phyloP scores from a whole-genome alignment of 768 basidiomycete genomes.

The Tephrocybe rancida region DNA sequence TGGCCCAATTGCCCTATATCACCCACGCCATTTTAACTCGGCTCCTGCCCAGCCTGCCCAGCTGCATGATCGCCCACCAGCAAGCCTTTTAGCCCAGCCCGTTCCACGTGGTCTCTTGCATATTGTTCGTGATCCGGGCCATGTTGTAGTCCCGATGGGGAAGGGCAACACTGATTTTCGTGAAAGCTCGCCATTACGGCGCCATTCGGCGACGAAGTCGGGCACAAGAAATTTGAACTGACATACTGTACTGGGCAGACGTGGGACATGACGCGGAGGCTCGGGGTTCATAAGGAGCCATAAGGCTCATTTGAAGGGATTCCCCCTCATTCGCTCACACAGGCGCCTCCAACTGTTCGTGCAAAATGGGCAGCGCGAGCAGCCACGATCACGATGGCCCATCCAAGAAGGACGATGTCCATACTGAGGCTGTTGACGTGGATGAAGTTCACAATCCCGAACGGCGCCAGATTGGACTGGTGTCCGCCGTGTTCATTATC shows the following conservation, averaged over 20 bases:
- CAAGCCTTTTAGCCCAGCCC: too few species aligned
- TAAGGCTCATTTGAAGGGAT: background rate
- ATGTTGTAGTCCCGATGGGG: background rate
- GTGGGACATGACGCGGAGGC: background rate
- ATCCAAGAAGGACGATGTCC: background rate
- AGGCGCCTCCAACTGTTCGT: too few species aligned
- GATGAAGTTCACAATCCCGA: conserved; percentile 5
- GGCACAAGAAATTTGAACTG: background rate
- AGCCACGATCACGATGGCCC: background rate
- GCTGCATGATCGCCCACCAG: too few species aligned
- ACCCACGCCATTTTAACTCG: too few species aligned
- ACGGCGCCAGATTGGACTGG: conserved; percentile 26
- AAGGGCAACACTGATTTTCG: conserved; percentile 1
- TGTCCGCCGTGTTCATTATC: conserved; percentile 36
- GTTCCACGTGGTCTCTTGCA: background rate
- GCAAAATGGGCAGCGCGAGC: conserved; percentile 1
- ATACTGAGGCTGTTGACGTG: background rate
- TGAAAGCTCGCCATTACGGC: conserved; percentile 7
- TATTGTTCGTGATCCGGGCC: conserved; percentile 4
- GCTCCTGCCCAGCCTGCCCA: too few species aligned
- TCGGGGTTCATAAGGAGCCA: background rate
- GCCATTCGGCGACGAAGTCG: conserved; percentile 3
- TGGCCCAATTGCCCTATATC: too few species aligned
- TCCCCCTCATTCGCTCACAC: background rate
- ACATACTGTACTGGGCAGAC: background rate